phyloP scores from a whole-genome alignment of 2,329 filamentous ascomycete genomes.

The Apiospora marii region DNA sequence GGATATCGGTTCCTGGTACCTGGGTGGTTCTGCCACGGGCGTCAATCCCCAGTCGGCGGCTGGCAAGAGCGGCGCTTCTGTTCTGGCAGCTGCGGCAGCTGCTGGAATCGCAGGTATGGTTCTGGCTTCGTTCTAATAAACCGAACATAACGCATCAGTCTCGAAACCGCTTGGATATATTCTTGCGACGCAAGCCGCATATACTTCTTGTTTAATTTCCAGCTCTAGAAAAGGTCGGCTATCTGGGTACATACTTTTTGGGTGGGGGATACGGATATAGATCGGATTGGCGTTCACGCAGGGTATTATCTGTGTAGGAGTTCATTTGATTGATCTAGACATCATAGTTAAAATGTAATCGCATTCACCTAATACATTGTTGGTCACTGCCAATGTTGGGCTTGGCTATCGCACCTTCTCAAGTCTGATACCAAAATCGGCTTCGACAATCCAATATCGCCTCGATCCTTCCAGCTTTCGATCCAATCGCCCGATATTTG shows the following conservation, averaged over 20 bases:
- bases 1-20: slow-evolving; percentile 79
- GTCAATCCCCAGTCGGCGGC: slow-evolving; percentile 44
- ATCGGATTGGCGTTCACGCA: slow-evolving; percentile 5
- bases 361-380: neutral
- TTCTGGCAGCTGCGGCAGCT: neutral
- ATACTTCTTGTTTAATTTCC: neutral
- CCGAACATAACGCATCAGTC: neutral
- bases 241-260: neutral
- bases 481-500: too few species aligned
- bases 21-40: slow-evolving; percentile 63
- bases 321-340: slow-evolving; percentile 1
- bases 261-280: neutral
- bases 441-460: too few species aligned
- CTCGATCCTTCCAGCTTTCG: too few species aligned
- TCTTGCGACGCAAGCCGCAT: neutral
- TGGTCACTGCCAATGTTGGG: too few species aligned
- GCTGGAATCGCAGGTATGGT: neutral
- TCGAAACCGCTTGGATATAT: neutral
- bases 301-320: neutral
- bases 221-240: neutral
- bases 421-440: too few species aligned
- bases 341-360: neutral
- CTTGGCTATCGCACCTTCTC: too few species aligned
- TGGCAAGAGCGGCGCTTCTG: slow-evolving; percentile 2
- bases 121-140: neutral